phyloP scores from a whole-genome alignment of 1,284 basidiomycete species.

The Boletus mariae region DNA sequence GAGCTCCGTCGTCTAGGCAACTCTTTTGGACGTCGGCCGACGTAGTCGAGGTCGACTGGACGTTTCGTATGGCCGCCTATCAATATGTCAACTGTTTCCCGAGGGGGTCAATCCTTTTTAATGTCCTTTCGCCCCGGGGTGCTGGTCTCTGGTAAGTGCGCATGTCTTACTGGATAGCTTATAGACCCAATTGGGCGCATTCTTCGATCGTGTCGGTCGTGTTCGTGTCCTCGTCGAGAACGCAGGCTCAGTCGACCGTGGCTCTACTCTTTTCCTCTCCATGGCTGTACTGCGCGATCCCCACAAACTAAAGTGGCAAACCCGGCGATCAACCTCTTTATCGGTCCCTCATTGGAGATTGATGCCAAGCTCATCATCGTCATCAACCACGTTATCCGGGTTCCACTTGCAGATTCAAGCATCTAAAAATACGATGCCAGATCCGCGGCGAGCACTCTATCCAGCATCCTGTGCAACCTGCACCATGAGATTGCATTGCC shows the following conservation, averaged over 20 bases:
- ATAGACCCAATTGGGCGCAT: conserved; percentile 21
- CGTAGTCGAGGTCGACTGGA: too few relatives aligned
- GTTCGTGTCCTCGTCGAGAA: conserved; percentile 16
- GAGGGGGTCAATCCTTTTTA: conserved; percentile 6
- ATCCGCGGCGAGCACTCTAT: conserved; percentile 13
- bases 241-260: neutral
- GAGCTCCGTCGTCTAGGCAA: too few relatives aligned
- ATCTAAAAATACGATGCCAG: conserved; percentile 26
- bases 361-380: conserved; percentile 18
- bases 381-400: conserved; percentile 1
- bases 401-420: conserved; percentile 15
- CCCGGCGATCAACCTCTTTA: conserved; percentile 21
- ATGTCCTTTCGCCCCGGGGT: conserved; percentile 17
- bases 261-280: conserved; percentile 11
- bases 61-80: too few relatives aligned
- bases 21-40: too few relatives aligned
- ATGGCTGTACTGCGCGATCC: conserved; percentile 21
- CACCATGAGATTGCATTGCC: neutral
- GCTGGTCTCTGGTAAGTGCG: conserved; percentile 22
- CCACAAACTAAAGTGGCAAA: conserved; percentile 19
- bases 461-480: conserved; percentile 14
- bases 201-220: conserved; percentile 15
- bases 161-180: neutral
- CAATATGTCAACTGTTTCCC: conserved; percentile 18
- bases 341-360: conserved; percentile 21